phyloP scores from a whole-genome alignment of 306 rosid species.

The Astragalus membranaceus region DNA sequence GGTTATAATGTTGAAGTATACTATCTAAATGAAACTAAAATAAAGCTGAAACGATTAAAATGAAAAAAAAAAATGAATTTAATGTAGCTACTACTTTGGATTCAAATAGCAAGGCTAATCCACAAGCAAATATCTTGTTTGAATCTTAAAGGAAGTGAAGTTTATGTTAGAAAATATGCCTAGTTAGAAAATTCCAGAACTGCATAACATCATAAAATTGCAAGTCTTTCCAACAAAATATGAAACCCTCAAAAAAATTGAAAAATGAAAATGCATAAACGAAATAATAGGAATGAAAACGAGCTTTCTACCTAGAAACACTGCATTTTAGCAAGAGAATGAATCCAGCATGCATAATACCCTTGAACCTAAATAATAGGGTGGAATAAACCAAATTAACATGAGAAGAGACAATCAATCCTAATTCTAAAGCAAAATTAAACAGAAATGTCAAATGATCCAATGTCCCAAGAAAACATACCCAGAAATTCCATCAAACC shows the following conservation, averaged over 20 bases:
- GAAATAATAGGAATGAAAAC: slow-evolving; percentile 8
- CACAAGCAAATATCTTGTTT: not conserved
- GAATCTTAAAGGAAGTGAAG: not conserved
- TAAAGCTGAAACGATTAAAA: not conserved
- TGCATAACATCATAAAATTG: not conserved
- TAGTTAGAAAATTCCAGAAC: not conserved
- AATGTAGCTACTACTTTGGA: not conserved
- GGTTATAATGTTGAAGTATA: not conserved
- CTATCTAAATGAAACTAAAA: not conserved
- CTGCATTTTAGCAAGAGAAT: slow-evolving; percentile 31
- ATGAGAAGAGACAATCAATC: not conserved
- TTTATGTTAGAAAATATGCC: not conserved
- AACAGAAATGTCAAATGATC: not conserved
- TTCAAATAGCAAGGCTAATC: not conserved
- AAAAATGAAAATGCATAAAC: not conserved
- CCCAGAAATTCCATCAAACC: not conserved
- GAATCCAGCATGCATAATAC: slow-evolving; percentile 43
- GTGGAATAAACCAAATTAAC: slow-evolving; percentile 20
- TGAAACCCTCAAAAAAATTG: not conserved
- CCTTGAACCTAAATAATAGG: too few relatives aligned
- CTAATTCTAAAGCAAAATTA: not conserved
- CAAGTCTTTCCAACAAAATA: not conserved
- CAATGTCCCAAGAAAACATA: not conserved
- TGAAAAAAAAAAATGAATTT: not conserved
- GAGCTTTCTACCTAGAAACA: slow-evolving; percentile 37